Evolutionary conservation across 257 asterid genomes (phyloP), one percentile per base, ranked within the genome.

Genomic region (Nicotiana obtusifolia): DNA sequence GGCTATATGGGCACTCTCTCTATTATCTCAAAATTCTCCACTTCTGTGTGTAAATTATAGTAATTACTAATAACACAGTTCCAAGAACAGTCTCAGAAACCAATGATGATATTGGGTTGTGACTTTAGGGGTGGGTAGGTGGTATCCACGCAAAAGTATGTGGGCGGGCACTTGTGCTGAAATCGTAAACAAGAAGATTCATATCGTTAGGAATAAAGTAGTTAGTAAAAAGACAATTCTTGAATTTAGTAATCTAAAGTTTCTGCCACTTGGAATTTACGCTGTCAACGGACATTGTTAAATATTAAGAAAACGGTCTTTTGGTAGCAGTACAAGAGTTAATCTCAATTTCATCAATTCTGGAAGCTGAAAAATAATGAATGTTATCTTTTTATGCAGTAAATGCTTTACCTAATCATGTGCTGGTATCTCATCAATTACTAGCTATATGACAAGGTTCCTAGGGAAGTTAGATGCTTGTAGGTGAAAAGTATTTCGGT

Each of bases 151-250:
- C 3, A 41, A 41, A 41, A 19, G 20, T 54, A 16, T 49, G 16
- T 49, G 2, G 16, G 17, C 60, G 2, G 16, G 17, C 60, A 53
- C 5, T 7, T 5, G 85, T 81, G 83, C 68, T 85, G 75, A 83
- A 84, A 85, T 26, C 86, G 90, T 84, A 87, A 87, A 84, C 61
- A 75, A 76, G 83, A 87, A 86, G 91, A 88, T 86, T 84, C 49
- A 41, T 24, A 64, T 81, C 14, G 37, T 9, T 31, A 60, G 49
- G 49, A 41, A 41, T 11, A 59, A 56, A 37, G 6, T 59, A 33
- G 16, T 33, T 33, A 28, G 16, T 28, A 79, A 33, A 60, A 80
- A 83, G 64, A 28, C 88, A 64, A 4, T 60, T 83, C 22, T 26
- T 80, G 64, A 84, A 77, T 44, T 80, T 75, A 6, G 20, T 53